Evolutionary conservation across 2,329 filamentous ascomycete genomes (phyloP), one percentile per base, ranked within the genome.

Genomic region (Ophiostoma sp.): DNA sequence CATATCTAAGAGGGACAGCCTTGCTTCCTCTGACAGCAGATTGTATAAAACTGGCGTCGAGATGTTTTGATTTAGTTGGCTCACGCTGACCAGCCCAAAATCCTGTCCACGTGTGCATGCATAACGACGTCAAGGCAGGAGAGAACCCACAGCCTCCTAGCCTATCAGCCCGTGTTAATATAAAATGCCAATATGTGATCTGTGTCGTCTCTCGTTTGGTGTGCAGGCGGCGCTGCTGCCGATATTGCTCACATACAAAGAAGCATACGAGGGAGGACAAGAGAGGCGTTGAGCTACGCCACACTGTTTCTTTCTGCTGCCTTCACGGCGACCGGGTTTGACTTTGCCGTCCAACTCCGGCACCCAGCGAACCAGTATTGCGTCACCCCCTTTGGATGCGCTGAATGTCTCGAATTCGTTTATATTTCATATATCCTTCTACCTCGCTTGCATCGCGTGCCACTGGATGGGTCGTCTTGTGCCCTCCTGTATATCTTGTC

Each of bases 71-170:
- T 25, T 45, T 19, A 64, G 36, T 11, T 28, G 12, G 7, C 17
- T 22, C 36, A 28, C 61, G 22, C 57, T 19, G 17, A 17, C 28
- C 28, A 2, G 57, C 2, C 19, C 61, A 45, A 33, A 50, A 19
- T 9, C 19, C 2, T 48, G 48, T 61, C 61, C 68, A 70, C 72
- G 28, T 66, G 72, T 71, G 42, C 52, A 74, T 72, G 72, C 72
- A 69, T 28, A 42, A 45, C 61, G 69, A 71, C 69, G 72, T 74
- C 72, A 74, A 70, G 72, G 57, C 68, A 12, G 9, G 22, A 8
- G 22, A 31, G 22, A 31, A 12, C 15, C 59, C 33, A 12, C 33
- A 42, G n/a, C n/a, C n/a, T 52, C 39, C 2, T 17, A 33, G 59
- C n/a, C 63, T 45, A 17, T 2, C 45, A 22, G 1, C 42, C 64